Evolutionary conservation across 305 asterid species (phyloP).

Genomic region (Fraxinus nigra): DNA sequence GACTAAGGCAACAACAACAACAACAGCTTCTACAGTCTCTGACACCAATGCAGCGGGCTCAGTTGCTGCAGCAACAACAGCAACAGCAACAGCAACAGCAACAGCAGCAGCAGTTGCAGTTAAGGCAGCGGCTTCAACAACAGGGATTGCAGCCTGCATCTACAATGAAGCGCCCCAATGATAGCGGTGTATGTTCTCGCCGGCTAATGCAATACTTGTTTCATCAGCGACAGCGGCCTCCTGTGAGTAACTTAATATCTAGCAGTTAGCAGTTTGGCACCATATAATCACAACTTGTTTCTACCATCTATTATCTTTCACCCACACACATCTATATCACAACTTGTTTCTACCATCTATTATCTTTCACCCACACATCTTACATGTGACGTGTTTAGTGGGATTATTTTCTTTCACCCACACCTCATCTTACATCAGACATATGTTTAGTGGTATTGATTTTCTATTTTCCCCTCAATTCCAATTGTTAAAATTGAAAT

Average conservation of each 20-base stretch:
- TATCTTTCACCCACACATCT: not conserved
- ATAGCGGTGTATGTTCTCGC: slow-evolving; percentile 86
- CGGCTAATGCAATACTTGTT: slow-evolving; percentile 86
- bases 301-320: not conserved
- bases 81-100: slow-evolving; percentile 27
- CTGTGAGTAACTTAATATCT: slow-evolving; percentile 53
- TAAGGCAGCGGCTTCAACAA: slow-evolving; percentile 67
- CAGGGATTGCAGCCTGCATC: slow-evolving; percentile 66
- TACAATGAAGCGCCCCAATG: slow-evolving; percentile 70
- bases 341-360: not conserved
- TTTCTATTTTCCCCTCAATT: slow-evolving; percentile 10
- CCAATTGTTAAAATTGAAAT: not conserved
- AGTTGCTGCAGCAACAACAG: not conserved
- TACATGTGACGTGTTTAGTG: slow-evolving; percentile 17
- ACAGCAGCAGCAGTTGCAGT: slow-evolving; percentile 58
- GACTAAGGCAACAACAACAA: slow-evolving; percentile 53
- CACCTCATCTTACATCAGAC: slow-evolving; percentile 1
- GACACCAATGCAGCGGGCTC: slow-evolving; percentile 3
- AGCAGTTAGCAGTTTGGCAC: not conserved
- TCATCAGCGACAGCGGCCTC: slow-evolving; percentile 88
- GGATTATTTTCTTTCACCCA: slow-evolving; percentile 1
- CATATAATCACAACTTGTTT: not conserved
- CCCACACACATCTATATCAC: not conserved
- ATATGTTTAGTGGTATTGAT: slow-evolving; percentile 10
- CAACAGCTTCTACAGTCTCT: not conserved